These are phyloP conservation scores for Leishmania turanica DNA, from an alignment of 208 protist species.

Conservation along the genomic window DNA sequence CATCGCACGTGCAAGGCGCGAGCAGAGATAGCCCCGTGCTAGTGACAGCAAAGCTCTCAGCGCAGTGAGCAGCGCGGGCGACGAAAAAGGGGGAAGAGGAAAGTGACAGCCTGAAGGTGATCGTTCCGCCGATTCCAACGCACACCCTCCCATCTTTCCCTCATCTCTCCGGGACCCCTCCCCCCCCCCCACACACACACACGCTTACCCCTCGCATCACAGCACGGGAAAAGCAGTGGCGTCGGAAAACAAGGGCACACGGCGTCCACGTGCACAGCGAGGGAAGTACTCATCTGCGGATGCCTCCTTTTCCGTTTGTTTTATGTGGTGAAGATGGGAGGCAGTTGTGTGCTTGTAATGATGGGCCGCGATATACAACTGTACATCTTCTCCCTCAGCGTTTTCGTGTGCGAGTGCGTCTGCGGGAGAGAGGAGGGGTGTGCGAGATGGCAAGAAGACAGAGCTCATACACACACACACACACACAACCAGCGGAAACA, in stretches of 20 bases:
- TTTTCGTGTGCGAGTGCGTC: background rate
- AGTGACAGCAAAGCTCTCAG: too few relatives aligned
- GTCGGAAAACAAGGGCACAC: background rate
- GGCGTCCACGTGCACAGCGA: background rate
- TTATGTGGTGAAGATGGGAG: background rate
- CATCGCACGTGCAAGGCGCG: background rate
- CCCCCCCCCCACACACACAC: too few relatives aligned
- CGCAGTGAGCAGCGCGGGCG: background rate
- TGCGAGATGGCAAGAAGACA: background rate
- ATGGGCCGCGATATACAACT: background rate
- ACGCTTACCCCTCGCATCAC: background rate
- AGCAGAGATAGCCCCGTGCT: background rate
- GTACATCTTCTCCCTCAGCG: background rate
- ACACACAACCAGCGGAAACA: background rate
- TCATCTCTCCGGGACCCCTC: background rate
- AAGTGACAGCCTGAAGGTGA: background rate
- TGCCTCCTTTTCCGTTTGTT: background rate
- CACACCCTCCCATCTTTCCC: background rate
- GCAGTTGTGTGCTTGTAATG: background rate
- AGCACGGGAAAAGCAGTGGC: background rate
- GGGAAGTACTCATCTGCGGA: background rate
- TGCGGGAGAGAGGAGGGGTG: background rate
- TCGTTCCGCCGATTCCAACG: background rate
- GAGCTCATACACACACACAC: background rate
- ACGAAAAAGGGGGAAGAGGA: conserved; percentile 11